Evolutionary conservation across 2,329 filamentous ascomycete species (phyloP).

Genomic region (Fusarium zealandicum): DNA sequence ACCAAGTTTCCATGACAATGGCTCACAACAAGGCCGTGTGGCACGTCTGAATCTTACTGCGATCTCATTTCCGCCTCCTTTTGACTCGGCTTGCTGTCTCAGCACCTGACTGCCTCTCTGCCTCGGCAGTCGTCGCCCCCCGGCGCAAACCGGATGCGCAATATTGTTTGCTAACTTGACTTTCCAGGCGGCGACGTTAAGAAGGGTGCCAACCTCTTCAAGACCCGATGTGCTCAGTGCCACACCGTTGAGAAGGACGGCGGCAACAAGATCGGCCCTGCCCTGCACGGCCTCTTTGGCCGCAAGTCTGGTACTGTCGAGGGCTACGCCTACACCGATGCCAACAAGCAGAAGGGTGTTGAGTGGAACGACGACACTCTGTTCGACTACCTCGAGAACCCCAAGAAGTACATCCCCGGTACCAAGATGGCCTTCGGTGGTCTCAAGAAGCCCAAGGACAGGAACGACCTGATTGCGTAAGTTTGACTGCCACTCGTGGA

Average conservation of each 20-base stretch:
- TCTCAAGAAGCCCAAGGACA: conserved; percentile 99
- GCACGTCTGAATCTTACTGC: conserved; percentile 7
- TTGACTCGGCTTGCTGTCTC: neutral
- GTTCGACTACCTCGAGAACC: conserved; percentile 99
- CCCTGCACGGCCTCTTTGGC: conserved; percentile 96
- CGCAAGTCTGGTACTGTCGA: conserved; percentile 91
- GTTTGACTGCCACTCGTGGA: conserved; percentile 46
- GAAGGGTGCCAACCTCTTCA: conserved; percentile 99
- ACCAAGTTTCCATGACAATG: conserved; percentile 22
- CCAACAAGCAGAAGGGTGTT: conserved; percentile 98
- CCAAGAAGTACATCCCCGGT: conserved; percentile 99
- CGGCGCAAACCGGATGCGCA: neutral
- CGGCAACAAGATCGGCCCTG: conserved; percentile 97
- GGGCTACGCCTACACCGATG: conserved; percentile 97
- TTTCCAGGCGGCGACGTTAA: conserved; percentile 85
- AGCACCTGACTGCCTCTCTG: neutral
- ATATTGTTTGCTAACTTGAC: conserved; percentile 40
- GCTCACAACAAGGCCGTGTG: conserved; percentile 13
- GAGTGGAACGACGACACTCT: conserved; percentile 86
- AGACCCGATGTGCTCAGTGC: conserved; percentile 98
- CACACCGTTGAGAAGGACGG: conserved; percentile 92
- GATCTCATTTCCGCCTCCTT: neutral
- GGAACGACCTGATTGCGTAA: conserved; percentile 98
- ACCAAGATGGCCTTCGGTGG: conserved; percentile 99
- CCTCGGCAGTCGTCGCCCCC: neutral